Base-by-base conservation (phyloP, 805 yeast species). In the Pichia phayaonensis region DNA sequence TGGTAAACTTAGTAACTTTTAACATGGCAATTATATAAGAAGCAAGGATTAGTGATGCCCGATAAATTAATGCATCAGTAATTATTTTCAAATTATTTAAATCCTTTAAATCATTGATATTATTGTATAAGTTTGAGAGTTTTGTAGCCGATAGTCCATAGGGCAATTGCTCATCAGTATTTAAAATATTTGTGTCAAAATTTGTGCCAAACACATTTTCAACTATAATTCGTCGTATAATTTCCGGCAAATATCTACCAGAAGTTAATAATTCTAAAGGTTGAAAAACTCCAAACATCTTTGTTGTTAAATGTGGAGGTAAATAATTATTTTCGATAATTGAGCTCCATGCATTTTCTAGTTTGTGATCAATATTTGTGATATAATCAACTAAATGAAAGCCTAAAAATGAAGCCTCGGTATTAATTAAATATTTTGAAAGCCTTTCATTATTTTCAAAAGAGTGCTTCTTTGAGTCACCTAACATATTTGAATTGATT, bases 361-460 rank as follows among this genome's bases (percentile, higher is more conserved):
- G 47, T 6, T 45, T 27, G 13, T 26, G 42, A 44, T 15, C 44
- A n/a, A 23, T 21, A 13, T 27, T 34, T 2, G 44, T 44, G 5
- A 54, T 43, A 23, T 72, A 61, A 10, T 62, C 51, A 52, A 72
- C 74, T 16, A 76, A 65, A 41, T 63, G 55, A n/a, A 56, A 46
- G 4, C 83, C 84, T 61, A 80, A 80, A 45, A 78, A 71, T 3
- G 84, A 78, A 29, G 79, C 58, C 55, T 81, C 86, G n/a, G 76
- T 65, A 61, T 81, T 81, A 2, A 49, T 38, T 12, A 45, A n/a
- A 22, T 27, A 12, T 26, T 44, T 31, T 3, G 36, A 31, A 31
- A 31, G 12, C 12, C 2, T 31, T 15, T 13, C 6, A 31, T 31
- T 12, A 31, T 31, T 20, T 6, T 23, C 15, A 34, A 31, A 41